These are phyloP conservation scores for Volvox carteri DNA, from an alignment of 163 green algal genomes.

Conservation along the genomic window DNA sequence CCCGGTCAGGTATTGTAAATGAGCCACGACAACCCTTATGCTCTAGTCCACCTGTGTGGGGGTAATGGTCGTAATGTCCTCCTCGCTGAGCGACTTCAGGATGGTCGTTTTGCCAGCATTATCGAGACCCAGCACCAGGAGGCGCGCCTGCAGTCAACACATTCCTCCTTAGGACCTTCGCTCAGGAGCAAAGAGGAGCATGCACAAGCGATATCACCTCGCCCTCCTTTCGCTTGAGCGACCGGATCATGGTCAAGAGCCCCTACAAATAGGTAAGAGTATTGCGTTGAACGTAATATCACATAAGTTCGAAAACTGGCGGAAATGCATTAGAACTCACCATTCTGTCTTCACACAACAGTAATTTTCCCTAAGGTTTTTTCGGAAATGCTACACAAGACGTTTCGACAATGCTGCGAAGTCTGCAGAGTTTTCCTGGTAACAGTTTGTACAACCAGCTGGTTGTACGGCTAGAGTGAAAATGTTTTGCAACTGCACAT, in stretches of 20 bases:
- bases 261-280: slow-evolving; percentile 62
- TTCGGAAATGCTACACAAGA: too few relatives aligned
- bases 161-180: background rate
- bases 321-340: background rate
- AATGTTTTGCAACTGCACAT: background rate
- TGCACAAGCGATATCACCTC: slow-evolving; percentile 59
- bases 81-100: slow-evolving; percentile 78
- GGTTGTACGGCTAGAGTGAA: background rate
- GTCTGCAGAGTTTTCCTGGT: background rate
- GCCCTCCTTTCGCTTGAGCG: slow-evolving; percentile 72
- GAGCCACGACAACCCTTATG: slow-evolving; percentile 23
- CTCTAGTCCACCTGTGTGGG: slow-evolving; percentile 76
- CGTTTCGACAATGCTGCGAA: too few relatives aligned
- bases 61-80: slow-evolving; percentile 86
- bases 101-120: slow-evolving; percentile 90
- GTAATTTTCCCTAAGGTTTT: background rate
- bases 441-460: background rate
- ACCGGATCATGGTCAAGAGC: slow-evolving; percentile 73
- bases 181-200: background rate
- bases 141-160: slow-evolving; percentile 73
- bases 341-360: background rate
- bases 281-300: too few relatives aligned
- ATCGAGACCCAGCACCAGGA: slow-evolving; percentile 88
- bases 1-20: background rate
- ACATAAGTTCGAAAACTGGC: background rate